Evolutionary conservation across 2,329 filamentous ascomycete species (phyloP), one percentile per base, ranked within the genome.

Genomic region (Exophiala xenobiotica): DNA sequence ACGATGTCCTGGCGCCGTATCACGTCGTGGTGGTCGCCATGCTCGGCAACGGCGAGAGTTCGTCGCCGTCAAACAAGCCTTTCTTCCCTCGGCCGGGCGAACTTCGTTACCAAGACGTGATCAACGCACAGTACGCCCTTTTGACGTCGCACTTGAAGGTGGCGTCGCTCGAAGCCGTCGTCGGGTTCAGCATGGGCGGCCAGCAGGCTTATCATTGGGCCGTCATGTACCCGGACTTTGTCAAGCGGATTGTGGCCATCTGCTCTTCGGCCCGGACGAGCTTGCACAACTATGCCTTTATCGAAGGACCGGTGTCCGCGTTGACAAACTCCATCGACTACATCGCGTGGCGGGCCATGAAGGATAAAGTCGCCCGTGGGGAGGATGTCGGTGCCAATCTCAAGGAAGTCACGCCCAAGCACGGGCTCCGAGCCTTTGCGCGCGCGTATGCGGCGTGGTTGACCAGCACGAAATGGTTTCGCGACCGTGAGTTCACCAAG

Each of bases 181-280:
- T 75, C 2, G 75, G 74, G 1, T 78, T 77, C 61, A 73, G 70
- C n/a, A 78, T 78, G 75, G 75, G 71, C 9, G 75, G 74, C 1
- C 75, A 78, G 57, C 71, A 72, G 43, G 64, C 72, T 1, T 78
- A 77, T 53, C 65, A 78, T 58, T 78, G 74, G 74, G 62, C 65
- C 1, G 61, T 66, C 9, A 73, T 77, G 70, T 68, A 76, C 52
- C 73, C 74, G 0, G 60, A 65, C 7, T 65, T 75, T 44, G 58
- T 74, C 2, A 64, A 62, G 23, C 68, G 68, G 18, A 68, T 69
- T 1, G 65, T 77, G 12, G 64, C 72, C 3, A 75, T 76, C 33
- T 78, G 75, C 56, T 71, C 70, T 6, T 71, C 72, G 2, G 73
- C 75, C 1, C 68, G 65, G 27, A 78, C 75, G 3, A 73, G 70